Evolutionary conservation across 2,329 filamentous ascomycete species (phyloP), one percentile per base, ranked within the genome.

Genomic region (Dryadomyces quercus-mongolicae): DNA sequence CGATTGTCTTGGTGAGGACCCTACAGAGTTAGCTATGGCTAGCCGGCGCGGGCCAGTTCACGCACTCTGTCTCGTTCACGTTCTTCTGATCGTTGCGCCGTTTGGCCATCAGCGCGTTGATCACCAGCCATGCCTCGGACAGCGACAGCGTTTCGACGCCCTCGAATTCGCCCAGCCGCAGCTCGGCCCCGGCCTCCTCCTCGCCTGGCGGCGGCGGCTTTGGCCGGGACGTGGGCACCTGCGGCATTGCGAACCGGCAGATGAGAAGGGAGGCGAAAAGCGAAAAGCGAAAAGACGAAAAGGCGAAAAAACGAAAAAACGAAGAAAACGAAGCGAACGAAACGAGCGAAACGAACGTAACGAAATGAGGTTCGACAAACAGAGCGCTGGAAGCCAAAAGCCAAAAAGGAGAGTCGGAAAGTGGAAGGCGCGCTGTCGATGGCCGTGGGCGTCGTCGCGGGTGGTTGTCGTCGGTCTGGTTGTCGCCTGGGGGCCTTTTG

Each of bases 101-200:
- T 72, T 92, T 88, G 58, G 86, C 78, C 60, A 93, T 81, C 51
- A 96, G 84, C 58, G 90, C 90, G 65, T 92, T 92, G 64, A 98
- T 88, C 65, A 98, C 86, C 51, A 95, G 81, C 62, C 89, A 82
- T 2, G 93, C 91, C 72, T 97, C 93, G 38, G 89, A 95, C 53
- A 96, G 80, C 48, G 91, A 95, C 58, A 98, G 77, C 6, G 91
- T 92, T 66, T 93, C 89, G 60, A 94, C 90, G 65, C 92, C 78
- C 63, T 94, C 83, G 71, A 97, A 96, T 67, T 96, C 92, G 71
- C 93, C 93, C 12, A 98, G 85, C 68, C 85, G 87, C 59, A 97
- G 82, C 54, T 82, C 82, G 8, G 81, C 75, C 51, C 85, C 83
- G 22, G 92, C 91, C 73, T 96, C 90, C 70, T 97, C 92, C 67